Percentiles rank a stretch among this genome's conserved stretches.
Evolutionary conservation across 352 stramenopile species (phyloP).

Genomic region (Phytophthora constricta): DNA sequence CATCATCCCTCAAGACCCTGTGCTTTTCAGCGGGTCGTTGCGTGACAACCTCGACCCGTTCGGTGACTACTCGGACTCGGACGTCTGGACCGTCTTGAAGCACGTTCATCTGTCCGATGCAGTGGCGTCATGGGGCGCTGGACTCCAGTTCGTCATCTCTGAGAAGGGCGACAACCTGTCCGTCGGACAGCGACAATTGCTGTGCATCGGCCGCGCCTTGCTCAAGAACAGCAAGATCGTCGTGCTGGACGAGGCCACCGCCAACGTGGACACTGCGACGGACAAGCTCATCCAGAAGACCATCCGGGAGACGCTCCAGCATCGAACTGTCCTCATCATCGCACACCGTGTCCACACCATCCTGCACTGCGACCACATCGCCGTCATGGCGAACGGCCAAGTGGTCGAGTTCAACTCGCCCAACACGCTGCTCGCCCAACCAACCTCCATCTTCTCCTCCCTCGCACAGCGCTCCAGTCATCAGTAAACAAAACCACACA

Average conservation of each 20-base stretch:
- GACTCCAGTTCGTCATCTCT: constrained; percentile 83
- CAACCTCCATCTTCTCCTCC: background rate
- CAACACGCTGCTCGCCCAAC: constrained; percentile 54
- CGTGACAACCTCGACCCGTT: constrained; percentile 92
- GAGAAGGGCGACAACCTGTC: constrained; percentile 94
- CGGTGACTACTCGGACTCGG: constrained; percentile 63
- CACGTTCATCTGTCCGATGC: constrained; percentile 39
- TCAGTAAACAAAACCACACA: background rate
- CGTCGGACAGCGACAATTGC: constrained; percentile 93
- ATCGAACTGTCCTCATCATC: constrained; percentile 94
- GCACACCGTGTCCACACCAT: constrained; percentile 95
- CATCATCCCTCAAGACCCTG: constrained; percentile 37
- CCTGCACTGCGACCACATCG: constrained; percentile 32
- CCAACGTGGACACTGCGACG: constrained; percentile 87
- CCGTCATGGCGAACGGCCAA: constrained; percentile 60
- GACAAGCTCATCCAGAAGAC: constrained; percentile 87
- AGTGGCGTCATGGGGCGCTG: constrained; percentile 25
- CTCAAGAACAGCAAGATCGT: constrained; percentile 87
- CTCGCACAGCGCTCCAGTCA: background rate
- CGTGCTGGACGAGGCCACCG: constrained; percentile 95
- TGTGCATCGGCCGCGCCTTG: constrained; percentile 95
- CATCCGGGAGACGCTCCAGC: constrained; percentile 67
- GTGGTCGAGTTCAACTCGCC: constrained; percentile 87
- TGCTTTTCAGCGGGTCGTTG: constrained; percentile 87
- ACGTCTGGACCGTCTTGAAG: constrained; percentile 45